Conservation (phyloP, 371 early-diverging fungal genomes). For the Mucor piriformis region DNA sequence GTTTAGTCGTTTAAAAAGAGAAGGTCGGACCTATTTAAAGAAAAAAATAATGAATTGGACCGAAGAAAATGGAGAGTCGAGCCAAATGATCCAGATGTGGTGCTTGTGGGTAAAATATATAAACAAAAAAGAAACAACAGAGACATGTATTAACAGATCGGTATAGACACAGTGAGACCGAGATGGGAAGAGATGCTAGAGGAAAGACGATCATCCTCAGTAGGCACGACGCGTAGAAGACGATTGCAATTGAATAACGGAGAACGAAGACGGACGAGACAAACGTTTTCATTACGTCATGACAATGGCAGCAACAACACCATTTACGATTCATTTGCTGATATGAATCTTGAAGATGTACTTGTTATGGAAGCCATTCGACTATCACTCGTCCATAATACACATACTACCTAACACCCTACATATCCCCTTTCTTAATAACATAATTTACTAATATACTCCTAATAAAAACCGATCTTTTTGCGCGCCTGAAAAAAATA, state of each 20-base stretch:
- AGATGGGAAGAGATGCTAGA: slow-evolving; percentile 23
- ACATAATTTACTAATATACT: not conserved
- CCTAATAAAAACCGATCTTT: not conserved
- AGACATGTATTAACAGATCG: too few species aligned
- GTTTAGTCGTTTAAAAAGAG: slow-evolving; percentile 23
- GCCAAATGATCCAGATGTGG: slow-evolving; percentile 35
- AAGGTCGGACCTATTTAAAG: slow-evolving; percentile 16
- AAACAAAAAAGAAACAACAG: too few species aligned
- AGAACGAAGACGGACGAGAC: slow-evolving; percentile 1
- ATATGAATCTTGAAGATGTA: slow-evolving; percentile 77
- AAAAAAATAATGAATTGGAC: not conserved
- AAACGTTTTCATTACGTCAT: not conserved
- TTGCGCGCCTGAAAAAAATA: too few species aligned
- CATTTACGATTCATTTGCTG: slow-evolving; percentile 16
- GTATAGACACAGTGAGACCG: slow-evolving; percentile 19
- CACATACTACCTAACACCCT: not conserved
- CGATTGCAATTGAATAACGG: slow-evolving; percentile 15
- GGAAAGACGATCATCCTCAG: slow-evolving; percentile 7
- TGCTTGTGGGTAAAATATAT: slow-evolving; percentile 31
- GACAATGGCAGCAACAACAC: not conserved
- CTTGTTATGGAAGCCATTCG: slow-evolving; percentile 86
- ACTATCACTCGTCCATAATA: slow-evolving; percentile 32
- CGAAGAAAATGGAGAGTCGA: slow-evolving; percentile 21
- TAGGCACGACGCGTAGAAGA: slow-evolving; percentile 20
- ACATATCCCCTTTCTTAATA: not conserved